These are phyloP conservation scores for Ilyonectria destructans DNA, from an alignment of 2,329 filamentous ascomycete species.

Conservation along the genomic window DNA sequence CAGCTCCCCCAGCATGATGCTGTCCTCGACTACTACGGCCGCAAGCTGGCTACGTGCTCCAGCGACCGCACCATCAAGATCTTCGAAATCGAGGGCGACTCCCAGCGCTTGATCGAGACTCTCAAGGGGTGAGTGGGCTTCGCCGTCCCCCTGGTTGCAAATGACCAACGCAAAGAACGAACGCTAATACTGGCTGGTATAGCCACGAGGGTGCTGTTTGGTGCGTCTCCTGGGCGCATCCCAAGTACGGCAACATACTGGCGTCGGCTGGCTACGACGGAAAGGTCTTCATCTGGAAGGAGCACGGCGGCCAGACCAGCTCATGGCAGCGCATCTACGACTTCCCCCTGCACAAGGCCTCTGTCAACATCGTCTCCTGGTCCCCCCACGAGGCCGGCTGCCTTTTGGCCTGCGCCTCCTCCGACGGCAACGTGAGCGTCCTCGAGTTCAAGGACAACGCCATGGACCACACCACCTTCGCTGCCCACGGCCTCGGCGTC, in stretches of 20 bases:
- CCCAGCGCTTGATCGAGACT: slow-evolving; percentile 91
- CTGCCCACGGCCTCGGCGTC: slow-evolving; percentile 92
- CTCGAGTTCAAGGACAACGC: slow-evolving; percentile 97
- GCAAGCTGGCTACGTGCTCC: slow-evolving; percentile 95
- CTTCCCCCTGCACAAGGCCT: slow-evolving; percentile 93
- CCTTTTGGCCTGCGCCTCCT: slow-evolving; percentile 93
- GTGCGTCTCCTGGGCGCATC: slow-evolving; percentile 98
- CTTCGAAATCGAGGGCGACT: slow-evolving; percentile 96
- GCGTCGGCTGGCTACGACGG: slow-evolving; percentile 97
- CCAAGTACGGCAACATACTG: slow-evolving; percentile 98
- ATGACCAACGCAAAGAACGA: neutral
- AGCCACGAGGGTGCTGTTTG: slow-evolving; percentile 98
- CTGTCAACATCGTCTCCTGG: slow-evolving; percentile 97
- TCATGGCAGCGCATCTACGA: slow-evolving; percentile 92
- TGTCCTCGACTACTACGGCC: slow-evolving; percentile 98
- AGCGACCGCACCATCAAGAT: slow-evolving; percentile 99
- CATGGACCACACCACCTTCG: slow-evolving; percentile 92
- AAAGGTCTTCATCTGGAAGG: slow-evolving; percentile 98
- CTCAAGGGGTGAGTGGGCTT: slow-evolving; percentile 83
- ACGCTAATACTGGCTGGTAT: slow-evolving; percentile 40
- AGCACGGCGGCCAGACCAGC: slow-evolving; percentile 74
- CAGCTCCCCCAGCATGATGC: slow-evolving; percentile 84
- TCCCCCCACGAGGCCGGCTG: slow-evolving; percentile 97
- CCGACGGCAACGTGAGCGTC: slow-evolving; percentile 93
- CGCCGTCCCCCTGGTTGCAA: neutral